Conservation (phyloP, 1,139 yeast genomes). For the Blastobotrys malaysiensis region DNA sequence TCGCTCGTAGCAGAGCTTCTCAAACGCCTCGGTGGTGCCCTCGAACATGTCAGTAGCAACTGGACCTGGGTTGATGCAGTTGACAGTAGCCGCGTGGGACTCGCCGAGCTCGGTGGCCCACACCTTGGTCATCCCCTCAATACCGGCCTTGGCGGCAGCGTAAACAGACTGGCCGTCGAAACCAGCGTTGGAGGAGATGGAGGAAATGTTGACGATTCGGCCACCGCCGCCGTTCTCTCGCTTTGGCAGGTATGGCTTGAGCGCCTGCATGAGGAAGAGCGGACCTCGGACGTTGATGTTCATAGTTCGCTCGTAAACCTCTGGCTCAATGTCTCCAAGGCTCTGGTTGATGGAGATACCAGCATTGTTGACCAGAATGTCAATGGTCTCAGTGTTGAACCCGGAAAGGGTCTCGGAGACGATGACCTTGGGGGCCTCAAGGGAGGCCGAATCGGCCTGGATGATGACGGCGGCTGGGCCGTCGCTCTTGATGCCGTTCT, state of each 20-base stretch:
- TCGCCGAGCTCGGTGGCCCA: slow-evolving; percentile 48
- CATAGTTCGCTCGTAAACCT: slow-evolving; percentile 16
- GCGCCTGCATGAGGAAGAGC: slow-evolving; percentile 22
- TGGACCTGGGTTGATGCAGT: slow-evolving; percentile 33
- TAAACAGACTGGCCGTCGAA: slow-evolving; percentile 58
- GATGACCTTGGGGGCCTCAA: slow-evolving; percentile 14
- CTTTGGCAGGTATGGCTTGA: slow-evolving; percentile 18
- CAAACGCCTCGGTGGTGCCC: slow-evolving; percentile 10
- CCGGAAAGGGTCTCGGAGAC: slow-evolving; percentile 16
- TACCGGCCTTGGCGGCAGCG: slow-evolving; percentile 62
- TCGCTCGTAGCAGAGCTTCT: slow-evolving; percentile 2
- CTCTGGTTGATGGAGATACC: slow-evolving; percentile 41
- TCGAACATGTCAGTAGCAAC: slow-evolving; percentile 19
- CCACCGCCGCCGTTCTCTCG: slow-evolving; percentile 14
- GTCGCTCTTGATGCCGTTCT: slow-evolving; percentile 14
- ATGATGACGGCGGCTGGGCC: slow-evolving; percentile 29
- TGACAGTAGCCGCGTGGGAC: slow-evolving; percentile 12
- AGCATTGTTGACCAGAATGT: slow-evolving; percentile 73
- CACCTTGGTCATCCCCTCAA: slow-evolving; percentile 51
- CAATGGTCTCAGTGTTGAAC: slow-evolving; percentile 38
- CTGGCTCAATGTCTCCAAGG: slow-evolving; percentile 11
- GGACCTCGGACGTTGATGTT: slow-evolving; percentile 23
- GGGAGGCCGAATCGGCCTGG: slow-evolving; percentile 27
- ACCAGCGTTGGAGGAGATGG: slow-evolving; percentile 45
- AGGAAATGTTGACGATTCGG: slow-evolving; percentile 53